These are phyloP conservation scores for Boletus huronensis DNA, from an alignment of 768 basidiomycete species.

Conservation along the genomic window DNA sequence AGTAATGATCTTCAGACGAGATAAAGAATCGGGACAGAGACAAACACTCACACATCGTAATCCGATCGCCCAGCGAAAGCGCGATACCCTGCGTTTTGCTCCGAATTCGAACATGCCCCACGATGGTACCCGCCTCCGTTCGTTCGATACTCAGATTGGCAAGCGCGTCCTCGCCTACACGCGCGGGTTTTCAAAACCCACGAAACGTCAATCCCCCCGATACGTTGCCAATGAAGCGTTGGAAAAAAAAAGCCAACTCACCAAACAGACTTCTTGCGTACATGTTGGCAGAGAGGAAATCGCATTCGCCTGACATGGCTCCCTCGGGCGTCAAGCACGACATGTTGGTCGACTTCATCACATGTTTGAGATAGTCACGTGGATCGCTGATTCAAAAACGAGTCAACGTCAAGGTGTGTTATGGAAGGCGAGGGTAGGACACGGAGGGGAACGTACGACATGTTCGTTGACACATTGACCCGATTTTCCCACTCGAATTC, in stretches of 20 bases:
- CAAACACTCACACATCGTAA: slow-evolving; percentile 52
- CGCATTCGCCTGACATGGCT: slow-evolving; percentile 89
- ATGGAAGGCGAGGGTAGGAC: not conserved
- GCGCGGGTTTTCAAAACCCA: not conserved
- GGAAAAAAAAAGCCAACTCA: slow-evolving; percentile 34
- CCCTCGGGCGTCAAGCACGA: slow-evolving; percentile 89
- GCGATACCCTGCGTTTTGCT: slow-evolving; percentile 99
- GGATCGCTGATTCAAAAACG: slow-evolving; percentile 54
- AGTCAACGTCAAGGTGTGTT: not conserved
- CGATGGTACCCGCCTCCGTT: slow-evolving; percentile 74
- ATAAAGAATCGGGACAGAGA: not conserved
- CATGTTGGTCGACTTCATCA: slow-evolving; percentile 98
- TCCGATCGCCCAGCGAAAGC: slow-evolving; percentile 86
- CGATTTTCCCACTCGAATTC: slow-evolving; percentile 99
- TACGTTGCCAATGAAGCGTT: not conserved
- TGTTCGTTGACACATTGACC: slow-evolving; percentile 84
- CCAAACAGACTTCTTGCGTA: slow-evolving; percentile 94
- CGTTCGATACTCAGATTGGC: slow-evolving; percentile 93
- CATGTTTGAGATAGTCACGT: slow-evolving; percentile 85
- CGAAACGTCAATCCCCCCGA: not conserved
- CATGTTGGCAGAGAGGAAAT: slow-evolving; percentile 95
- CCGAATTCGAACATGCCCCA: slow-evolving; percentile 92
- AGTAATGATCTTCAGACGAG: not conserved
- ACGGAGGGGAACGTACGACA: slow-evolving; percentile 55
- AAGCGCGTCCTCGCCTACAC: slow-evolving; percentile 86